Evolutionary conservation across 768 basidiomycete genomes (phyloP), one percentile per base, ranked within the genome.

Genomic region (Inosperma sp.): DNA sequence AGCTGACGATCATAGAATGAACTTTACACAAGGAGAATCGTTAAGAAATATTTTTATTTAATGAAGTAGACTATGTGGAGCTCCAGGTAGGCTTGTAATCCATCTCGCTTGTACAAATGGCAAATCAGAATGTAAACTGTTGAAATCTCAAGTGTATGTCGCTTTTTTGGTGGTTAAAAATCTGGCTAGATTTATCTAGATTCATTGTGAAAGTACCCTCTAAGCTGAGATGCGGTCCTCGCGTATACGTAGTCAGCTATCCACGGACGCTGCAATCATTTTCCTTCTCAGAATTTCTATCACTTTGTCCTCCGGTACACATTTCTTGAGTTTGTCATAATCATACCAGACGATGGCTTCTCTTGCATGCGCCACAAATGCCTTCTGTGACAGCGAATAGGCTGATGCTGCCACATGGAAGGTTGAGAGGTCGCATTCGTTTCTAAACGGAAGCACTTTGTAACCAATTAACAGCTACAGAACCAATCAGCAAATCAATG

Each of bases 1-100:
- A 92, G 63, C 73, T 92, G 56, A 88, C 73, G 60, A 86, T 92
- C 62, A 79, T 92, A 56, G 88, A 85, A 51, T 89, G 62, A 72
- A 48, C 22, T 54, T 26, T 42, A 22, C 3, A 48, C 17, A 21
- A 29, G 41, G 14, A 12, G 27, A n/a, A 7, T 9, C 5, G 12
- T 19, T 17, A 17, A 17, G 27, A 30, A 43, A 29, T 43, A 1
- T 43, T 43, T 27, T 42, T 42, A 14, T 12, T 17, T 29, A 3
- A 5, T 29, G 41, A 5, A 29, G 2, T 26, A 17, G n/a, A n/a
- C n/a, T n/a, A n/a, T n/a, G n/a, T n/a, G n/a, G n/a, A n/a, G n/a
- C n/a, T n/a, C n/a, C n/a, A n/a, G n/a, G n/a, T n/a, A n/a, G n/a
- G n/a, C n/a, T n/a, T n/a, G n/a, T n/a, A n/a, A n/a, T n/a, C n/a